These are phyloP conservation scores for Fomitopsis serialis DNA, from an alignment of 768 basidiomycete species.

Conservation along the genomic window DNA sequence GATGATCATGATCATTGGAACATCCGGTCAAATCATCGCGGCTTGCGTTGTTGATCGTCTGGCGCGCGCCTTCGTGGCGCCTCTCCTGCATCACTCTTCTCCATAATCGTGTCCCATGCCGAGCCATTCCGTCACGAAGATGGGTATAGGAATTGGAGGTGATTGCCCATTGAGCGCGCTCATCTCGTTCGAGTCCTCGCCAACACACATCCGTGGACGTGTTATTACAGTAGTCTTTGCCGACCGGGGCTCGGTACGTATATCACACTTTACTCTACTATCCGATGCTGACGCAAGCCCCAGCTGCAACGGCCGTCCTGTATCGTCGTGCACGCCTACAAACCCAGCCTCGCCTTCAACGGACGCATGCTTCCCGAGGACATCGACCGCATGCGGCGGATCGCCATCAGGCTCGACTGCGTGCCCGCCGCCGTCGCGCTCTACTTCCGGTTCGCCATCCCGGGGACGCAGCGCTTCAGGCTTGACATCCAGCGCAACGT, in stretches of 20 bases:
- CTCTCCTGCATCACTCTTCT: neutral
- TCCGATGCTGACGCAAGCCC: neutral
- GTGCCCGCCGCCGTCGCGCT: conserved; percentile 39
- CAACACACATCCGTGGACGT: conserved; percentile 38
- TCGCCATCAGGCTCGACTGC: conserved; percentile 43
- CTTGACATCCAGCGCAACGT: conserved; percentile 48
- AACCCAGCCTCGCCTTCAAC: conserved; percentile 45
- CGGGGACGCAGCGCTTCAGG: conserved; percentile 44
- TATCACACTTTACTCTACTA: neutral
- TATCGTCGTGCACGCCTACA: conserved; percentile 66
- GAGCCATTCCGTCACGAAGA: conserved; percentile 6
- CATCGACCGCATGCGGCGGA: conserved; percentile 54
- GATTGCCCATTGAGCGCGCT: conserved; percentile 44
- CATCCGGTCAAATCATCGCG: conserved; percentile 34
- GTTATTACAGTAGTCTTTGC: conserved; percentile 48
- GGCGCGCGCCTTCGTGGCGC: conserved; percentile 39
- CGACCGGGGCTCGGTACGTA: conserved; percentile 31
- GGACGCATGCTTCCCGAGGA: conserved; percentile 33
- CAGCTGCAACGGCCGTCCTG: conserved; percentile 70
- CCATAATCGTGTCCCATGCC: neutral
- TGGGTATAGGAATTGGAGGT: conserved; percentile 39
- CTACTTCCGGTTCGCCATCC: conserved; percentile 44
- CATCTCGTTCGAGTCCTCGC: conserved; percentile 45
- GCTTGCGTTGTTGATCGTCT: conserved; percentile 41
- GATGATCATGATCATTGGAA: conserved; percentile 33